These are phyloP conservation scores for Termitomyces sp. DNA, from an alignment of 768 basidiomycete species.

Conservation along the genomic window DNA sequence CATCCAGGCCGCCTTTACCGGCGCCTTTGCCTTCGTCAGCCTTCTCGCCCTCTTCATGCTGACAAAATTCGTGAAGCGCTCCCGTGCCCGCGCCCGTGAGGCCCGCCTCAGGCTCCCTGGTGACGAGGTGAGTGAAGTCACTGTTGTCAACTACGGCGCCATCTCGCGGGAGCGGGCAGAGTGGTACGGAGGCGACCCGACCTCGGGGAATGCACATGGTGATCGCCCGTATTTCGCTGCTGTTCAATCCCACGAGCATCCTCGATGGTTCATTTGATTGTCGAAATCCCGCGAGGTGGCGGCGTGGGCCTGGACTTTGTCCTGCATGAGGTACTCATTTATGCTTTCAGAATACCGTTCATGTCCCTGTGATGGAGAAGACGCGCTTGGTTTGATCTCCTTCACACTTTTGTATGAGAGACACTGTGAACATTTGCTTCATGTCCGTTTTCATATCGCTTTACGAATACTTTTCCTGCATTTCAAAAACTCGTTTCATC, in stretches of 20 bases:
- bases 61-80: constrained; percentile 32
- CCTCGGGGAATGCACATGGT: neutral
- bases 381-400: constrained; percentile 6
- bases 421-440: neutral
- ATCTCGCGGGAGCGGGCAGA: constrained; percentile 17
- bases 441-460: too few relatives aligned
- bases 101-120: constrained; percentile 37
- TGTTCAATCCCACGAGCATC: constrained; percentile 25
- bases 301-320: constrained; percentile 4
- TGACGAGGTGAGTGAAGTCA: constrained; percentile 42
- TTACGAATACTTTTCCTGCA: too few relatives aligned
- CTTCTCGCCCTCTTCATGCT: constrained; percentile 32
- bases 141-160: constrained; percentile 29
- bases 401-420: neutral
- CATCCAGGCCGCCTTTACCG: constrained; percentile 27
- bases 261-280: constrained; percentile 24
- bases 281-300: constrained; percentile 1
- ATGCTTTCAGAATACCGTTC: constrained; percentile 3
- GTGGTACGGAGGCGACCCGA: neutral
- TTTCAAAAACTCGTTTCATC: too few relatives aligned
- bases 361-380: constrained; percentile 14
- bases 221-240: neutral
- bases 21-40: constrained; percentile 31
- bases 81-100: constrained; percentile 30
- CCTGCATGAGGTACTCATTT: neutral